Evolutionary conservation across 805 yeast genomes (phyloP).

Genomic region (Schizosaccharomyces octosporus): DNA sequence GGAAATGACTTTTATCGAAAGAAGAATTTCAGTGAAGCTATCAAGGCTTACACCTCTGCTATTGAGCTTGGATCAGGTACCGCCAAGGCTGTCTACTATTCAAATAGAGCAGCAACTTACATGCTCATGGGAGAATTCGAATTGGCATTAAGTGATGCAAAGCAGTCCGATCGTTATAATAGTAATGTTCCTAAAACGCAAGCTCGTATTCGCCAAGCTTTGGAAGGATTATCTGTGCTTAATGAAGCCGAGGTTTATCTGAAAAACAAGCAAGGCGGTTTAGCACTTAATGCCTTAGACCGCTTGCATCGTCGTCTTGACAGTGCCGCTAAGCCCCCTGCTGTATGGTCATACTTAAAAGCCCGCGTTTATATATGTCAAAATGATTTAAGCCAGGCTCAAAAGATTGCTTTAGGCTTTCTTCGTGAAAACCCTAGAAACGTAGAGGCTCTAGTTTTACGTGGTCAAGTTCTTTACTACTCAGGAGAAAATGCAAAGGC

Average conservation of each 20-base stretch:
- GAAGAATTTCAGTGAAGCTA: conserved; percentile 16
- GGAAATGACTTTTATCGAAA: conserved; percentile 18
- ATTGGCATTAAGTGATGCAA: conserved; percentile 16
- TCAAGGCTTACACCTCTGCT: conserved; percentile 9
- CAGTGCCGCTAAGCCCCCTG: conserved; percentile 13
- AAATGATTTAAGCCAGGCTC: conserved; percentile 16
- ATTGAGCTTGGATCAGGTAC: conserved; percentile 12
- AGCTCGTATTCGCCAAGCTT: conserved; percentile 15
- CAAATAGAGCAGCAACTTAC: conserved; percentile 18
- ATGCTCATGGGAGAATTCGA: conserved; percentile 14
- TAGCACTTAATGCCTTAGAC: conserved; percentile 16
- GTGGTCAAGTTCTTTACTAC: conserved; percentile 16
- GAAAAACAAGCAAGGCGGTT: conserved; percentile 10
- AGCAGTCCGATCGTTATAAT: conserved; percentile 12
- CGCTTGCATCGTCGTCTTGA: conserved; percentile 17
- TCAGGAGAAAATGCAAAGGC: conserved; percentile 18
- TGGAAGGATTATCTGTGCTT: conserved; percentile 14
- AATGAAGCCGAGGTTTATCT: conserved; percentile 14
- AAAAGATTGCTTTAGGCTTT: conserved; percentile 14
- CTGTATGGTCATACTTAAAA: conserved; percentile 9
- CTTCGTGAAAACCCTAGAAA: conserved; percentile 16
- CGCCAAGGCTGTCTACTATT: conserved; percentile 14
- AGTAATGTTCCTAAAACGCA: conserved; percentile 15
- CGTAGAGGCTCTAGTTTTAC: conserved; percentile 17
- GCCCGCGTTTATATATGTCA: conserved; percentile 5